A percentile compares a stretch with the other conserved stretches of the same genome.
Evolutionary conservation across 2,329 filamentous ascomycete genomes (phyloP).

Genomic region (Cylindrodendrum hubeiense): DNA sequence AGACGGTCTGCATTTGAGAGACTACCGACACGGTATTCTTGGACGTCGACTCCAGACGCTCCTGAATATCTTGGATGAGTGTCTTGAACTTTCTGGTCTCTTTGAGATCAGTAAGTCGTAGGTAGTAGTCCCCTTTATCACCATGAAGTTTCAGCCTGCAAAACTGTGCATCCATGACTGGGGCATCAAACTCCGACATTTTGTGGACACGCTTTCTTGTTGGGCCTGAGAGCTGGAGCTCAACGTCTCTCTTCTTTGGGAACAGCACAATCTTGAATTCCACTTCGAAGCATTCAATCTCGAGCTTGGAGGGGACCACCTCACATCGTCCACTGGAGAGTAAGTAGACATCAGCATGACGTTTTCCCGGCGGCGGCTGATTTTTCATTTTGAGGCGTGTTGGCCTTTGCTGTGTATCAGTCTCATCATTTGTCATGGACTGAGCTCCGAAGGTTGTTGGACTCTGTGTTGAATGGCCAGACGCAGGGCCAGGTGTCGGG

Average conservation of each 20-base stretch:
- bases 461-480: background rate
- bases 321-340: conserved; percentile 12
- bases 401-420: background rate
- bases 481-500: background rate
- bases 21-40: no score
- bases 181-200: conserved; percentile 37
- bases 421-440: no score
- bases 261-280: conserved; percentile 35
- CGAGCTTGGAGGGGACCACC: conserved; percentile 23
- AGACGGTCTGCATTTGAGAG: no score
- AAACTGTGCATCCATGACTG: conserved; percentile 32
- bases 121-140: conserved; percentile 13
- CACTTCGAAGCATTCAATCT: conserved; percentile 20
- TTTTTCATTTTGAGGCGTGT: background rate
- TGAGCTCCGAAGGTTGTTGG: background rate
- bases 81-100: conserved; percentile 34
- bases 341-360: background rate
- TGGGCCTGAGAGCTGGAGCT: conserved; percentile 32
- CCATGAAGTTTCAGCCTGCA: conserved; percentile 34
- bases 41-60: background rate
- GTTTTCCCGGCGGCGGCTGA: background rate
- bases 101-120: conserved; percentile 33
- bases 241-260: conserved; percentile 25
- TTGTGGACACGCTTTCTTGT: conserved; percentile 29
- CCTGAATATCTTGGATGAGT: conserved; percentile 20